Base-by-base conservation (phyloP, 192 early-diverging fungal genomes). In the Gamsiella multidivaricata region DNA sequence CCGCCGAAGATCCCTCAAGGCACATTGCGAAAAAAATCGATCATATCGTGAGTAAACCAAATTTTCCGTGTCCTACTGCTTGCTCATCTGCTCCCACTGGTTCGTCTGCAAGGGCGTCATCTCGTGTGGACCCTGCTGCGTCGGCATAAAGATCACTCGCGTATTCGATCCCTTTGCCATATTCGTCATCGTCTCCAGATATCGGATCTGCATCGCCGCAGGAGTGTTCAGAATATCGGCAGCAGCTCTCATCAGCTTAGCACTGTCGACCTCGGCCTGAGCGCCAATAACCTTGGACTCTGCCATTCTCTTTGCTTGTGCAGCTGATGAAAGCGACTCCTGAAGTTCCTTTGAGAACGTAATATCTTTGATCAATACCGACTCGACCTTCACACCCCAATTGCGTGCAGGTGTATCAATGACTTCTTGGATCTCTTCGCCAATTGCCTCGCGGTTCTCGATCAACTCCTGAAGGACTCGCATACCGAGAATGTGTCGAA, bases 211-310 rank as follows among this genome's bases (percentile, higher is more conserved):
- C 86, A 90, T 89, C 1, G 88, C 89, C 0, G 89, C 91, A 15
- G 93, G 92, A 3, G 92, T 91, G 79, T 94, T 95, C 25, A 97
- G 80, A 42, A 96, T 93, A 69, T 96, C 94, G 0, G 96, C 90
- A 17, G 95, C 94, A 78, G 96, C 91, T 39, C 94, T 87, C 94
- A 97, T 96, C 29, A 97, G 76, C 70, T 93, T 96, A 5, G 96
- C 94, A 42, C 91, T 81, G 61, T 95, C 92, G 17, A 95, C 95
- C 61, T 92, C 92, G 3, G 96, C 95, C 68, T 89, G 67, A 2
- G 96, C 94, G 23, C 93, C 89, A 80, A 98, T 98, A 37, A 96
- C 87, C 86, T 96, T 97, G 63, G 90, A 89, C 81, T 96, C 90
- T 31, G 93, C 96, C 56, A 97, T 86, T 17, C 96, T 84, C 69